A percentile compares a stretch with the other conserved stretches of the same genome.
These are phyloP conservation scores for Thermomyces lanuginosus DNA, from an alignment of 2,329 filamentous ascomycete species.

Conservation along the genomic window DNA sequence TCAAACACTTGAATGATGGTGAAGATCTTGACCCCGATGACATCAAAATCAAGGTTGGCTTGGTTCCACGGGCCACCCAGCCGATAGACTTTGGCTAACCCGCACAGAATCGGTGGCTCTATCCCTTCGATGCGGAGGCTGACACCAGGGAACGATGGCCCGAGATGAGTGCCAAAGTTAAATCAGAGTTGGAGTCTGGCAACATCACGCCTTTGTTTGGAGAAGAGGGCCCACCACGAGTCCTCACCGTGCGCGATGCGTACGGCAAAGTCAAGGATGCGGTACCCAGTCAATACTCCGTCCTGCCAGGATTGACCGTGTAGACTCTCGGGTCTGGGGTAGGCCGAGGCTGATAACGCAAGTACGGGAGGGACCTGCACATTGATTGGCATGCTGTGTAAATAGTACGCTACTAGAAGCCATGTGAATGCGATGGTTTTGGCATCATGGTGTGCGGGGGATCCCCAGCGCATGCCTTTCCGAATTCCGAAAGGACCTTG, in stretches of 20 bases:
- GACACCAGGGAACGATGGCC: conserved; percentile 29
- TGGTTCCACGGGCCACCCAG: background rate
- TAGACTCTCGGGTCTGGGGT: too few relatives aligned
- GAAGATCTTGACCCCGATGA: conserved; percentile 31
- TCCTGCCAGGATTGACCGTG: too few relatives aligned
- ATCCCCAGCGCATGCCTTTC: too few relatives aligned
- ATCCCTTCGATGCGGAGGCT: conserved; percentile 32
- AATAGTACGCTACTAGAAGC: too few relatives aligned
- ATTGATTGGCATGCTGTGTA: too few relatives aligned
- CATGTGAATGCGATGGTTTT: too few relatives aligned
- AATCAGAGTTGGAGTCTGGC: conserved; percentile 20
- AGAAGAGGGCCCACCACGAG: conserved; percentile 4
- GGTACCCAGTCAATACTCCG: too few relatives aligned
- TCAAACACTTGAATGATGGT: conserved; percentile 5
- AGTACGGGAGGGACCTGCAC: too few relatives aligned
- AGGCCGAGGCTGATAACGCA: too few relatives aligned
- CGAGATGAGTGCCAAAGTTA: conserved; percentile 23
- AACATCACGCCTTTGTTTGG: conserved; percentile 24
- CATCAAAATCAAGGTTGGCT: conserved; percentile 25
- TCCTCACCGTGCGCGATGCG: conserved; percentile 6
- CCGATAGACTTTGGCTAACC: too few relatives aligned
- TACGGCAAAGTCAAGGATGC: conserved; percentile 6
- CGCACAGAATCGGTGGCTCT: conserved; percentile 33
- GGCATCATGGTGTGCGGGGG: too few relatives aligned
- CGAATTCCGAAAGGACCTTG: too few relatives aligned